Evolutionary conservation across 1,284 basidiomycete species (phyloP), one percentile per base, ranked within the genome.

Genomic region (Pyrrhoderma lamaoense): DNA sequence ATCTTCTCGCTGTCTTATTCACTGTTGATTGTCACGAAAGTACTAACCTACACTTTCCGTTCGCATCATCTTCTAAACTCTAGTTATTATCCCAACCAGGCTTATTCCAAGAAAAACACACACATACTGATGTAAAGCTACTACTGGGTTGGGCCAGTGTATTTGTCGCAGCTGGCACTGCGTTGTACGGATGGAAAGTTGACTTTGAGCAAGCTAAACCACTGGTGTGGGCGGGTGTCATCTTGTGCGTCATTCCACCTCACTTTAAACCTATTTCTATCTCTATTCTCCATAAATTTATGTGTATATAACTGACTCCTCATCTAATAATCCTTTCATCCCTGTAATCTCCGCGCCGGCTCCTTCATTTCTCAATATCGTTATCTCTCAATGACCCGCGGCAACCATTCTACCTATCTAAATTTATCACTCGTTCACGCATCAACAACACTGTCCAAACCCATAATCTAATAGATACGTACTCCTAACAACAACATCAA

Each of bases 161-260:
- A 39, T 73, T 91, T 53, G 74, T 93, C 18, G 88, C 90, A 27
- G 77, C 75, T 31, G 84, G 77, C 3, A 89, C 88, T n/a, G 85
- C 82, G 19, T 70, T 88, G 43, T 93, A 94, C 61, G 87, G 89
- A 40, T 90, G 83, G 67, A 83, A 85, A 62, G 72, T 85, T 51
- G 81, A 87, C n/a, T 95, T 93, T 64, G 88, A 93, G 65, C 76
- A 84, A 63, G 80, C 85, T 55, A 93, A 93, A 67, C 77, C 80
- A 9, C 79, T 79, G 35, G 80, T 93, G 21, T 85, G 83, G 76
- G 74, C 76, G 19, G 91, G 89, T 3, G 76, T 94, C 57, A 77
- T 85, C 51, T 57, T 81, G 86, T 85, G 67, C 62, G 85, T 75
- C 36, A 37, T 53, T 25, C 49, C 47, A 8, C n/a, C n/a, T n/a